Base-by-base conservation (phyloP, 768 basidiomycete species). In the Clavulina sp. region DNA sequence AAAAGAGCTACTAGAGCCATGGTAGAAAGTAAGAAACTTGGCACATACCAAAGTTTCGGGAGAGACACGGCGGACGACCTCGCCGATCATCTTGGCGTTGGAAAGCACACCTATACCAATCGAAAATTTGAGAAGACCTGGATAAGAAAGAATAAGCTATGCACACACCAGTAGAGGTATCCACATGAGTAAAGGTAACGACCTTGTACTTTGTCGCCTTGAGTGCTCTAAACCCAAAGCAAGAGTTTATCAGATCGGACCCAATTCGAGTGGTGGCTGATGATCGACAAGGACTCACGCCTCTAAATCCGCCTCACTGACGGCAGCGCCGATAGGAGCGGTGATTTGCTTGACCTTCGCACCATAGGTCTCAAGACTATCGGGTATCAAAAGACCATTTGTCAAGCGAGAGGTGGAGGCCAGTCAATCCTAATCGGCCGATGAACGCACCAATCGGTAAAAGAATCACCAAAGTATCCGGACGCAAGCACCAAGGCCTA, bases 401-500 rank as follows among this genome's bases (percentile, higher is more conserved):
- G 7, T 7, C 7, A 19, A 7, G 34, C 34, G 19, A 38, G 7
- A 38, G 9, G 34, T 7, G 7, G 43, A 7, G 43, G 16, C 28
- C 16, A 7, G 48, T 16, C 16, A 29, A 33, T 16, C 32, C 31
- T 13, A 23, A 28, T 46, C 13, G 24, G 26, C 13, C 26, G 26
- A 9, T 38, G 13, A 41, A 57, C 52, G 64, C 57, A 85, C 86
- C 87, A 92, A 41, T 92, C 85, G 26, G 77, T 72, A 59, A 93
- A 91, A 58, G 81, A 75, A 61, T 93, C 86, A 13, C 86, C 92
- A 63, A 97, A 97, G 71, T 96, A 96, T 4, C 93, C 93, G 21
- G 77, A 80, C 66, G 88, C 78, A 46, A 95, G 70, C 0, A 96
- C 85, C 48, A 95, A 76, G 21, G 72, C 85, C 43, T 46, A 13